phyloP scores from a whole-genome alignment of 2,329 filamentous ascomycete genomes.

The Penicillium sp. region DNA sequence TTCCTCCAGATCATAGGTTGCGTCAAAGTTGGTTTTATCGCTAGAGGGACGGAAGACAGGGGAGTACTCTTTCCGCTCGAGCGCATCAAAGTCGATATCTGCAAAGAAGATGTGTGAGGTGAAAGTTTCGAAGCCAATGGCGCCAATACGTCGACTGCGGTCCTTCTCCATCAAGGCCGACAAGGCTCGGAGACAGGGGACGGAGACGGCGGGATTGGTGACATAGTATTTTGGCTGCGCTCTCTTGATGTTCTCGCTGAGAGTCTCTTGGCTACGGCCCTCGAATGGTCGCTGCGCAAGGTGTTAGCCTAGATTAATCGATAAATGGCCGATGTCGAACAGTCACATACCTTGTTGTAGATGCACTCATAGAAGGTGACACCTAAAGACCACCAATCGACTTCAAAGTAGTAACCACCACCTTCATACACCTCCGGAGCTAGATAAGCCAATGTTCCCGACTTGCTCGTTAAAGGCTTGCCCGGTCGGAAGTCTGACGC shows the following conservation, averaged over 20 bases:
- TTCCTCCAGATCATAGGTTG: constrained; percentile 96
- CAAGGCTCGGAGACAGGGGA: constrained; percentile 88
- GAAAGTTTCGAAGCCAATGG: constrained; percentile 80
- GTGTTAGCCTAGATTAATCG: constrained; percentile 37
- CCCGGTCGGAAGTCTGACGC: constrained; percentile 88
- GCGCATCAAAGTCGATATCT: constrained; percentile 78
- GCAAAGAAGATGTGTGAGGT: constrained; percentile 89
- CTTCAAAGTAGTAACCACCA: constrained; percentile 84
- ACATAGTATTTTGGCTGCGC: constrained; percentile 87
- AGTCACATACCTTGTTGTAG: constrained; percentile 80
- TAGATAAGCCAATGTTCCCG: constrained; percentile 92
- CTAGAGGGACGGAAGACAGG: constrained; percentile 92
- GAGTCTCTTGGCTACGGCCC: constrained; percentile 79
- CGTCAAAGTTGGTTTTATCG: constrained; percentile 99
- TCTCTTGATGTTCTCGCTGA: constrained; percentile 80
- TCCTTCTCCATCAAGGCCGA: constrained; percentile 81
- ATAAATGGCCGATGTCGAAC: neutral
- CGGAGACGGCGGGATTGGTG: constrained; percentile 86
- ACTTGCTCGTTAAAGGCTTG: constrained; percentile 89
- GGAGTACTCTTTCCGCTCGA: constrained; percentile 86
- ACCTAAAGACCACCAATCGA: constrained; percentile 98
- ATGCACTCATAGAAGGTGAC: constrained; percentile 99
- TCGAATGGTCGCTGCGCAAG: constrained; percentile 81
- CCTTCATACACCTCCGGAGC: constrained; percentile 94
- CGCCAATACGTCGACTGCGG: constrained; percentile 80